Percentiles rank a stretch among this genome's conserved stretches.
phyloP scores from a whole-genome alignment of 2,329 filamentous ascomycete species.

The Pseudogymnoascus sp. region DNA sequence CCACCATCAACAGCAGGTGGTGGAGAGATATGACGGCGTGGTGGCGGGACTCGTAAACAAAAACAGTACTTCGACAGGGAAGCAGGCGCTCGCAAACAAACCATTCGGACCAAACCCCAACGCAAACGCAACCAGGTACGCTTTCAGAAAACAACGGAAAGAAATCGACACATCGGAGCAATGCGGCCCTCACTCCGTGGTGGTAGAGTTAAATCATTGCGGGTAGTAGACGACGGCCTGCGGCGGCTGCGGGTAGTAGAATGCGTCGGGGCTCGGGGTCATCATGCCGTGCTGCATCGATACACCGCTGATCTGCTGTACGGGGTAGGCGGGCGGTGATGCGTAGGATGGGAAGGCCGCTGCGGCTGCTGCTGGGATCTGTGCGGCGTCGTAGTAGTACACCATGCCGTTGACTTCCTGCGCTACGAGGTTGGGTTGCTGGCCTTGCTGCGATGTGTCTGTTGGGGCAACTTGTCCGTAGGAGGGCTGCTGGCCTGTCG shows the following conservation, averaged over 20 bases:
- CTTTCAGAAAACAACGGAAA: conserved; percentile 26
- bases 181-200: conserved; percentile 14
- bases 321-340: conserved; percentile 44
- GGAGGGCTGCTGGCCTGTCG: conserved; percentile 26
- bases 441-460: conserved; percentile 38
- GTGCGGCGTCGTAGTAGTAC: conserved; percentile 82
- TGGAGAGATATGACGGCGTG: neutral
- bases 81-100: conserved; percentile 18
- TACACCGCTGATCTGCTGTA: conserved; percentile 41
- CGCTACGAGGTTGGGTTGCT: conserved; percentile 53
- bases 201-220: conserved; percentile 36
- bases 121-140: conserved; percentile 22
- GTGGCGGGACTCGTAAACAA: neutral
- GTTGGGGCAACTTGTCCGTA: conserved; percentile 22
- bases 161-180: conserved; percentile 21
- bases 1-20: neutral
- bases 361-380: conserved; percentile 42
- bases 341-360: conserved; percentile 36
- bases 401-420: conserved; percentile 95
- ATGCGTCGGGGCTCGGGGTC: conserved; percentile 57
- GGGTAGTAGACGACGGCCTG: conserved; percentile 52
- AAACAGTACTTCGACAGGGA: conserved; percentile 21
- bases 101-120: conserved; percentile 22
- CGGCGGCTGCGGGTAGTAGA: conserved; percentile 56
- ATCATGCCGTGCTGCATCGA: conserved; percentile 72